phyloP scores from a whole-genome alignment of 108 stramenopile genomes.

The Cylindrotheca closterium region DNA sequence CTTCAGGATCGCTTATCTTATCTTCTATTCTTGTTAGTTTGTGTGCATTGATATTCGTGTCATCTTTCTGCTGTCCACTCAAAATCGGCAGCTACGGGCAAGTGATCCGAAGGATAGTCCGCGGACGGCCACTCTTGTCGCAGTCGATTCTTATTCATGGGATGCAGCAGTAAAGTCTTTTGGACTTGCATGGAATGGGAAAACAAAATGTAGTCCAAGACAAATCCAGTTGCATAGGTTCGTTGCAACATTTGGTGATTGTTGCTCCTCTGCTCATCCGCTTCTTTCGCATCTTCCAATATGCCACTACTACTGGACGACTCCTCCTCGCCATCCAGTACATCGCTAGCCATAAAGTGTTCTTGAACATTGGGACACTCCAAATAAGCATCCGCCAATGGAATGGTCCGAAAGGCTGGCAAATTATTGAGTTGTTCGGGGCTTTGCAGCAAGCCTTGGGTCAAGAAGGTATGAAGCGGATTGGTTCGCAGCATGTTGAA shows the following conservation, averaged over 20 bases:
- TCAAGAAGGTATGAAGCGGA: slow-evolving; percentile 24
- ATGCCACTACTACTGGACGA: too few relatives aligned
- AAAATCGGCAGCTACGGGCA: slow-evolving; percentile 32
- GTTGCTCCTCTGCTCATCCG: neutral
- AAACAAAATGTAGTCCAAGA: slow-evolving; percentile 45
- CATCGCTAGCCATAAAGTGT: too few relatives aligned
- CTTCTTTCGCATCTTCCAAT: too few relatives aligned
- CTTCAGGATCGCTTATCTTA: too few relatives aligned
- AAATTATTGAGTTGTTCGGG: slow-evolving; percentile 4
- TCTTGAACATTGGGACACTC: neutral
- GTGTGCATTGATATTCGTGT: too few relatives aligned
- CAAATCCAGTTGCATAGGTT: slow-evolving; percentile 20
- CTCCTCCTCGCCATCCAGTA: too few relatives aligned
- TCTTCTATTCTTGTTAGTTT: too few relatives aligned
- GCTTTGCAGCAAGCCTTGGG: slow-evolving; percentile 10
- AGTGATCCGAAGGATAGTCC: slow-evolving; percentile 47
- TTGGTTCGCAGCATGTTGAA: slow-evolving; percentile 40
- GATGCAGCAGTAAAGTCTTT: slow-evolving; percentile 18
- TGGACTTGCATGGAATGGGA: slow-evolving; percentile 20
- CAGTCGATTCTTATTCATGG: neutral
- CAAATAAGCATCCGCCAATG: slow-evolving; percentile 17
- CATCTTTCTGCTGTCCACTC: slow-evolving; percentile 9
- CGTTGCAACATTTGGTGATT: slow-evolving; percentile 5
- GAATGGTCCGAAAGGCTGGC: slow-evolving; percentile 2
- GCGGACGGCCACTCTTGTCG: slow-evolving; percentile 36